Evolutionary conservation across 495 filamentous ascomycete species (phyloP), one percentile per base, ranked within the genome.

Genomic region (Articulospora tetracladia): DNA sequence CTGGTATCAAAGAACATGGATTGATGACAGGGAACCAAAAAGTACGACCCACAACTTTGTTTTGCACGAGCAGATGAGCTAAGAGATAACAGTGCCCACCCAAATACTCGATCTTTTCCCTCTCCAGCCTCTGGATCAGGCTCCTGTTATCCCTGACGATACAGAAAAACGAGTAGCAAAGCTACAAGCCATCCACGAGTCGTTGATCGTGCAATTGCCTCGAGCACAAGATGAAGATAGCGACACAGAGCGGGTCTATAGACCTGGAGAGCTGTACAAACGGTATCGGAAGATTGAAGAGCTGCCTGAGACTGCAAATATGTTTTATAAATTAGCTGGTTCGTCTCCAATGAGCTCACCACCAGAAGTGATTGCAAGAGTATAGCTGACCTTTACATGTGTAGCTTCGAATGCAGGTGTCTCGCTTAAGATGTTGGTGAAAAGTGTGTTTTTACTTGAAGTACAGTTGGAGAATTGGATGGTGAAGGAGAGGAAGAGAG

Each of bases 1-100:
- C 70, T 97, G 90, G 89, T 96, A 90, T 66, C 87, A 93, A 68
- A 80, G 82, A 63, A 91, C 77, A 27, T 95, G 86, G 82, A 67
- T 88, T 49, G 78, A 83, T 55, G 73, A 80, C 19, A 65, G 67
- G 13, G 70, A 75, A 20, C 67, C 70, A 6, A 75, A 73, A 62
- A 73, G 79, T 82, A 69, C 55, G 67, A 58, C 32, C 15, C 36
- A 19, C 25, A 19, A 4, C 23, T 11, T 19, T 23, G 8, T 41
- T 11, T 17, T 15, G 3, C 10, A 44, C 39, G 17, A 27, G 30
- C 12, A 53, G 17, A 52, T 25, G 36, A 20, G 39, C 58, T 53
- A 55, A 55, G 26, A 8, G n/a, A 32, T 23, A 19, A 11, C 51
- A 69, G 66, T 70, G 36, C 24, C 62, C 17, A 25, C 75, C 27